Conservation (phyloP, 208 protist genomes). For the Wallacemonas collosoma region DNA sequence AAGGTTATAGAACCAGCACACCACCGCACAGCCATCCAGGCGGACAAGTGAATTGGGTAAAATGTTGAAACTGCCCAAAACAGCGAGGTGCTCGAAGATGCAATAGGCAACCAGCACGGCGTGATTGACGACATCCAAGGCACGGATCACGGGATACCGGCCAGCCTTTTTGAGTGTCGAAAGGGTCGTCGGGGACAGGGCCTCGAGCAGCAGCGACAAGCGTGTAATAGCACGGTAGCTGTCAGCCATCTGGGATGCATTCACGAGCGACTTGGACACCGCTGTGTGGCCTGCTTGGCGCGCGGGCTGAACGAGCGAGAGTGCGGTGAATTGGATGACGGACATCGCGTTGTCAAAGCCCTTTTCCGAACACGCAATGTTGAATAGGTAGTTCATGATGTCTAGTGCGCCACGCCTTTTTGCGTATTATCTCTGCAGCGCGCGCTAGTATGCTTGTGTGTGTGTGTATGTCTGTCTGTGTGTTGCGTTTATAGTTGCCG, state of each 20-base stretch:
- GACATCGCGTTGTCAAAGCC: constrained; percentile 87
- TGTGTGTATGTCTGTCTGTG: constrained; percentile 16
- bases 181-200: constrained; percentile 58
- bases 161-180: constrained; percentile 48
- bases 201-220: constrained; percentile 71
- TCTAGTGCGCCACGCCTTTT: too few relatives aligned
- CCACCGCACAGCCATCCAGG: constrained; percentile 76
- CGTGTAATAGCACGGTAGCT: constrained; percentile 85
- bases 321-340: constrained; percentile 81
- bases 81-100: constrained; percentile 82
- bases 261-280: constrained; percentile 65
- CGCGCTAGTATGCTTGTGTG: too few relatives aligned
- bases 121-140: constrained; percentile 66
- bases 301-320: constrained; percentile 62
- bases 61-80: constrained; percentile 66
- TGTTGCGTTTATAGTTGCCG: not conserved
- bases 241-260: constrained; percentile 77
- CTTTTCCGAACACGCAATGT: constrained; percentile 66
- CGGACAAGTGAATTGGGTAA: constrained; percentile 43
- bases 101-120: constrained; percentile 83
- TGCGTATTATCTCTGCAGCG: too few relatives aligned
- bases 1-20: constrained; percentile 88
- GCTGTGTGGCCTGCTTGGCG: constrained; percentile 35
- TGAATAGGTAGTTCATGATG: constrained; percentile 41
- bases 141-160: constrained; percentile 52